Evolutionary conservation across 768 basidiomycete species (phyloP), one percentile per base, ranked within the genome.

Genomic region (Phylloporus arenicola): DNA sequence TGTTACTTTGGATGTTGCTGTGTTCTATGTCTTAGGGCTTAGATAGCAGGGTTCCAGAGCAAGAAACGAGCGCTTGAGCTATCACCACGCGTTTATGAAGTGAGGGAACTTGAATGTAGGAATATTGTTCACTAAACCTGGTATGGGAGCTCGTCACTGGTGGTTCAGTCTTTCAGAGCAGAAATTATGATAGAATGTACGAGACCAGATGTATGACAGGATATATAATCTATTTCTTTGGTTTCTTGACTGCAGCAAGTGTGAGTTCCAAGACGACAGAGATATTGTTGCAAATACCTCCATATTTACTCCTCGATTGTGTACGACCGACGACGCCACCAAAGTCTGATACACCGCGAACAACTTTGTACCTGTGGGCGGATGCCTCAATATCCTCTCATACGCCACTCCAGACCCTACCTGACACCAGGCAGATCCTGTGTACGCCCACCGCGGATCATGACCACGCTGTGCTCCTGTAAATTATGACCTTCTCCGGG

Each of bases 391-490:
- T 37, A 17, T 29, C 51, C 33, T 25, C 43, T 29, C 30, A 45
- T 38, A 13, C 4, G 38, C n/a, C 37, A 39, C 25, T 17, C n/a
- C 12, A 17, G 20, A 69, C 81, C 29, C 45, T 58, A 96, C 96
- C 89, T 83, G 25, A 97, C 90, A 79, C 96, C 94, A 33, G 95
- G 95, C 67, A 98, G 76, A 84, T 99, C 96, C 74, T 97, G 94
- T 2, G 92, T 86, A 71, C 92, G 81, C 13, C 96, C 96, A 5
- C 96, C 96, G 60, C 94, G 75, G n/a, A 98, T 81, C 39, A 97
- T 69, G 2, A 98, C 93, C 4, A 98, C 95, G 69, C 86, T 88
- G 63, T 99, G 96, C 67, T 98, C 96, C 72, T 98, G 96, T 61
- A 98, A 69, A 64, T 96, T 97, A 67, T 98, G 95, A 1, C 96